Percentiles rank a stretch among this genome's conserved stretches.
Evolutionary conservation across 2,329 filamentous ascomycete genomes (phyloP).

Genomic region (Penicillium sp.): DNA sequence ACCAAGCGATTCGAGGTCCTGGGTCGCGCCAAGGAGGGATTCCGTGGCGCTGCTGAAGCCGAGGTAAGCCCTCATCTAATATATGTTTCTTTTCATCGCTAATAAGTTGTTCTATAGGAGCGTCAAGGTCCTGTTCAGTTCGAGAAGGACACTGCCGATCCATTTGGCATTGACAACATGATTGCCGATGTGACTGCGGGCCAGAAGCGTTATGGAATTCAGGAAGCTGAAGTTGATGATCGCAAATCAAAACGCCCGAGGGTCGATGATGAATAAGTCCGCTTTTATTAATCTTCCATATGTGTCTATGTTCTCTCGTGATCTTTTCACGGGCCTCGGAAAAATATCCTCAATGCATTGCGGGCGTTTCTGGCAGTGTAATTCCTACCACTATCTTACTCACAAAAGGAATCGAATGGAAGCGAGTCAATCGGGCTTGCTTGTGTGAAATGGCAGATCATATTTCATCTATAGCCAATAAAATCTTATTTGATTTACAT

Average conservation of each 20-base stretch:
- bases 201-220: conserved; percentile 46
- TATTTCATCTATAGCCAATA: not conserved
- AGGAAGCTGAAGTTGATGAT: conserved; percentile 38
- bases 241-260: conserved; percentile 66
- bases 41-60: conserved; percentile 76
- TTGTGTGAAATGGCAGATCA: not conserved
- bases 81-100: not conserved
- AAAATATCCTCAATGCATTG: conserved; percentile 27
- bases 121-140: conserved; percentile 94
- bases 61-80: conserved; percentile 57
- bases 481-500: not conserved
- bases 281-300: conserved; percentile 7
- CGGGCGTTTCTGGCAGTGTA: conserved; percentile 26
- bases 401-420: not conserved
- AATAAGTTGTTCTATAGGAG: conserved; percentile 46
- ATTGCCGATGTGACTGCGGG: conserved; percentile 69
- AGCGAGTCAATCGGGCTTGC: not conserved
- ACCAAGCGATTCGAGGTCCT: conserved; percentile 82
- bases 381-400: conserved; percentile 11
- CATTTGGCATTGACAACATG: conserved; percentile 93
- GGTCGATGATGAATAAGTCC: conserved; percentile 65
- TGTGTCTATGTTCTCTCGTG: conserved; percentile 13
- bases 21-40: conserved; percentile 78
- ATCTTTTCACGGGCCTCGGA: conserved; percentile 1
- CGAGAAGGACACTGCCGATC: conserved; percentile 82